Conservation (phyloP, 2,329 filamentous ascomycete genomes). For the Magnaporthiopsis incrustans region DNA sequence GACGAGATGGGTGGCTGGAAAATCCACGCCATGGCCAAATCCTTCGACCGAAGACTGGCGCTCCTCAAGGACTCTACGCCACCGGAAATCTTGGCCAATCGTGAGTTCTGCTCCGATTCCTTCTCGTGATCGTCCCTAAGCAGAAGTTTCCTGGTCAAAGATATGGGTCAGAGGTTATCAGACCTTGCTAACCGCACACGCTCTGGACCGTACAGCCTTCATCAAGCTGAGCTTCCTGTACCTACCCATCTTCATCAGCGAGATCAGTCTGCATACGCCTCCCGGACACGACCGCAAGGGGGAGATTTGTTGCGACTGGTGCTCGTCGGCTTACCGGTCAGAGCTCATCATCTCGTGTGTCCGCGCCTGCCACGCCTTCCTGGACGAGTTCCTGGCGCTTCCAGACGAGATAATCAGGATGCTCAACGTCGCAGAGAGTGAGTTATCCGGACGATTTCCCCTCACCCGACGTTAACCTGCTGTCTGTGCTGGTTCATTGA, state of each 20-base stretch:
- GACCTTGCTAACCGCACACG: not conserved
- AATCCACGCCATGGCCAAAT: constrained; percentile 14
- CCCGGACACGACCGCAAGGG: constrained; percentile 1
- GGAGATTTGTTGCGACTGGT: constrained; percentile 16
- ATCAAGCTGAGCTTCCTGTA: constrained; percentile 10
- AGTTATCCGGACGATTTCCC: not conserved
- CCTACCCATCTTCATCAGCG: constrained; percentile 14
- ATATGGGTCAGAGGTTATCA: not conserved
- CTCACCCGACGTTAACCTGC: not conserved
- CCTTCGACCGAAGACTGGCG: constrained; percentile 14
- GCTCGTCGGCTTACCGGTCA: constrained; percentile 11
- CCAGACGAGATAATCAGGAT: constrained; percentile 8
- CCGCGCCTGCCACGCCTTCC: constrained; percentile 13
- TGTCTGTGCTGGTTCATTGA: not conserved
- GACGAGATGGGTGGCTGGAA: constrained; percentile 12
- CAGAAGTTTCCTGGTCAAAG: not conserved
- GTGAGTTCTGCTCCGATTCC: not conserved
- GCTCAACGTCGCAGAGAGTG: constrained; percentile 11
- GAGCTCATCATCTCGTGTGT: constrained; percentile 13
- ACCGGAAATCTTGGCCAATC: constrained; percentile 11
- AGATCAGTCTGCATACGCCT: constrained; percentile 13
- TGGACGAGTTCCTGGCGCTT: constrained; percentile 12
- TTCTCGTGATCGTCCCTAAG: not conserved
- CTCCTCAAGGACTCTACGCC: constrained; percentile 11
- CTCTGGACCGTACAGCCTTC: not conserved